Percentiles rank a stretch among this genome's conserved stretches.
These are phyloP conservation scores for Pichia paraexigua DNA, from an alignment of 805 yeast species.

Conservation along the genomic window DNA sequence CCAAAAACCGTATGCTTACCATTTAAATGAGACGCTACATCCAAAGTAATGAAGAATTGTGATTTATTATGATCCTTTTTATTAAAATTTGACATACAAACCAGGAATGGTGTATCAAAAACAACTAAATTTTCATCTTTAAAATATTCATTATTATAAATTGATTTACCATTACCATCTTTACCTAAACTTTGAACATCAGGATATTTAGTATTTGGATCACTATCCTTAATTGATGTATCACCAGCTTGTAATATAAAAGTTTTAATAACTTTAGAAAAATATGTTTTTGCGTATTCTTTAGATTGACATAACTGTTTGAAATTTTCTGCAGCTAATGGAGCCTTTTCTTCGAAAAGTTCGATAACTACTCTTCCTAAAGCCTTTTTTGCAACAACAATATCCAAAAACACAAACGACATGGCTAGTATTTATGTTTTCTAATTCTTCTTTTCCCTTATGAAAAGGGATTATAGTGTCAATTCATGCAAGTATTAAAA, in stretches of 20 bases:
- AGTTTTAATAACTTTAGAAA: slow-evolving; percentile 59
- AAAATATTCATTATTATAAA: slow-evolving; percentile 25
- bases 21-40: slow-evolving; percentile 62
- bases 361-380: slow-evolving; percentile 59
- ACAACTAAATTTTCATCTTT: slow-evolving; percentile 49
- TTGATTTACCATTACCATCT: slow-evolving; percentile 29
- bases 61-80: slow-evolving; percentile 43
- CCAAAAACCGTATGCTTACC: slow-evolving; percentile 80
- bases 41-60: slow-evolving; percentile 66
- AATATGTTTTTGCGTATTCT: slow-evolving; percentile 36
- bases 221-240: slow-evolving; percentile 18
- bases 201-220: slow-evolving; percentile 29
- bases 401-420: slow-evolving; percentile 30
- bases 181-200: slow-evolving; percentile 25
- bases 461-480: not conserved
- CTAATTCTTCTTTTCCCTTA: no score
- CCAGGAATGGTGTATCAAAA: slow-evolving; percentile 39
- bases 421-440: not conserved
- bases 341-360: slow-evolving; percentile 43
- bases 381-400: slow-evolving; percentile 29
- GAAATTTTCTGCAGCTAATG: slow-evolving; percentile 48
- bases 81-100: slow-evolving; percentile 62
- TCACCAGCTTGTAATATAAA: slow-evolving; percentile 71
- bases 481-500: not conserved
- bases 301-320: slow-evolving; percentile 36